Evolutionary conservation across 148 eudicot genomes (phyloP).

Genomic region (Cornus suecica): DNA sequence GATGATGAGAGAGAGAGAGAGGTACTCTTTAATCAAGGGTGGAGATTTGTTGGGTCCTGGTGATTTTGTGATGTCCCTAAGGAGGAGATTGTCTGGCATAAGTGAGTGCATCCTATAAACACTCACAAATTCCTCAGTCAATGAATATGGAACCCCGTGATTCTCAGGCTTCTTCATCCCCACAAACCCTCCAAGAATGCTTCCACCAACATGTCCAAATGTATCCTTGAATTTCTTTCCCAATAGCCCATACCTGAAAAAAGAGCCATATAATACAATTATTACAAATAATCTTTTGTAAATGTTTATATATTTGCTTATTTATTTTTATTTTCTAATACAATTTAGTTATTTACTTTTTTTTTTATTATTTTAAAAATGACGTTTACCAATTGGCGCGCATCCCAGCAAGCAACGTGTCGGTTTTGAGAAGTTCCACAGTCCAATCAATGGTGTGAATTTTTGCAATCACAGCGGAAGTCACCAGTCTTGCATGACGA

Average conservation of each 20-base stretch:
- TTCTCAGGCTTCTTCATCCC: conserved; percentile 33
- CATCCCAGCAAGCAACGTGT: conserved; percentile 37
- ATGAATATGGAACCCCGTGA: conserved; percentile 43
- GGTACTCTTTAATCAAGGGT: conserved; percentile 21
- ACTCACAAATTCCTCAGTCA: conserved; percentile 46
- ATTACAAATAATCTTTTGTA: too few relatives aligned
- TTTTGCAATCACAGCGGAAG: conserved; percentile 46
- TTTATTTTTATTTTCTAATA: too few relatives aligned
- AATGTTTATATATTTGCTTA: too few relatives aligned
- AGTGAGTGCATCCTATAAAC: conserved; percentile 47
- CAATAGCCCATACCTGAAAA: conserved; percentile 39
- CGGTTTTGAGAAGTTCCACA: conserved; percentile 43
- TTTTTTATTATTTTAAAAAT: neutral
- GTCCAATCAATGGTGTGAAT: conserved; percentile 53
- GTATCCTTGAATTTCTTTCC: conserved; percentile 44
- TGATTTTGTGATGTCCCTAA: conserved; percentile 21
- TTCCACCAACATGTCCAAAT: conserved; percentile 31
- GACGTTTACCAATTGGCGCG: conserved; percentile 32
- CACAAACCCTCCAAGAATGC: conserved; percentile 31
- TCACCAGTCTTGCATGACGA: conserved; percentile 42
- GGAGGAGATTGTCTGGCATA: conserved; percentile 32
- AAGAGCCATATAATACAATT: too few relatives aligned
- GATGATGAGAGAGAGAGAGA: neutral
- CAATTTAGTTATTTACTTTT: neutral
- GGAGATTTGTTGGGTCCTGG: conserved; percentile 40